These are phyloP conservation scores for Trichoderma afroharzianum DNA, from an alignment of 2,329 filamentous ascomycete genomes.

Conservation along the genomic window DNA sequence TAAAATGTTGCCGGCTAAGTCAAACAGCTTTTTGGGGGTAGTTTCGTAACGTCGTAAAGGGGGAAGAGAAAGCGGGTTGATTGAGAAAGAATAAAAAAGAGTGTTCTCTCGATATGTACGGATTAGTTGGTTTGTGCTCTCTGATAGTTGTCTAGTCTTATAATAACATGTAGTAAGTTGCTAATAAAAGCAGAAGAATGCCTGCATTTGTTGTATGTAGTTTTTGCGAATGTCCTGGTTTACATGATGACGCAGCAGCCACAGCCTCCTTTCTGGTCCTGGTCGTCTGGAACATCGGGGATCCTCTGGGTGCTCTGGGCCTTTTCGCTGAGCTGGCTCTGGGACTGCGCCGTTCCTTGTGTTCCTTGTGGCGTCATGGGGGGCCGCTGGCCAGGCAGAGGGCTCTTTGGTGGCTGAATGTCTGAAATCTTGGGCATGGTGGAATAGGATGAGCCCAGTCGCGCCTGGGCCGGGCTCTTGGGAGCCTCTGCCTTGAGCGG, in stretches of 20 bases:
- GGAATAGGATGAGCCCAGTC: conserved; percentile 51
- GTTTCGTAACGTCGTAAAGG: conserved; percentile 19
- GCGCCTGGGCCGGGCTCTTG: conserved; percentile 45
- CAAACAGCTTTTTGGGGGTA: conserved; percentile 14
- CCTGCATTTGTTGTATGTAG: not conserved
- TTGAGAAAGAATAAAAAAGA: not conserved
- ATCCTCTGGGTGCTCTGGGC: conserved; percentile 11
- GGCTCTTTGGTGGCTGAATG: conserved; percentile 29
- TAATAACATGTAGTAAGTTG: not conserved
- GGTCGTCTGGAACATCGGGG: conserved; percentile 28
- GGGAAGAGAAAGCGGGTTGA: not conserved
- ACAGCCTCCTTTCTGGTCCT: conserved; percentile 43
- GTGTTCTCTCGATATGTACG: conserved; percentile 15
- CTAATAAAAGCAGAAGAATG: not conserved
- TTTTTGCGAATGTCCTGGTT: conserved; percentile 16
- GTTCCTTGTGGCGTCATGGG: conserved; percentile 37
- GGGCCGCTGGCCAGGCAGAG: conserved; percentile 44
- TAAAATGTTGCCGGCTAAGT: conserved; percentile 9
- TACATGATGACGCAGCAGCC: conserved; percentile 53
- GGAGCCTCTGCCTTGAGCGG: conserved; percentile 44
- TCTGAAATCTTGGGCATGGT: conserved; percentile 58
- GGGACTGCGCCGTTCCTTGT: conserved; percentile 25
- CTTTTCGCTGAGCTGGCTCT: conserved; percentile 21
- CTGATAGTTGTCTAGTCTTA: conserved; percentile 9
- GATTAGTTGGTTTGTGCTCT: conserved; percentile 14